Percentiles rank a stretch among this genome's conserved stretches.
Evolutionary conservation across 768 basidiomycete genomes (phyloP).

Genomic region (Suillus paluster): DNA sequence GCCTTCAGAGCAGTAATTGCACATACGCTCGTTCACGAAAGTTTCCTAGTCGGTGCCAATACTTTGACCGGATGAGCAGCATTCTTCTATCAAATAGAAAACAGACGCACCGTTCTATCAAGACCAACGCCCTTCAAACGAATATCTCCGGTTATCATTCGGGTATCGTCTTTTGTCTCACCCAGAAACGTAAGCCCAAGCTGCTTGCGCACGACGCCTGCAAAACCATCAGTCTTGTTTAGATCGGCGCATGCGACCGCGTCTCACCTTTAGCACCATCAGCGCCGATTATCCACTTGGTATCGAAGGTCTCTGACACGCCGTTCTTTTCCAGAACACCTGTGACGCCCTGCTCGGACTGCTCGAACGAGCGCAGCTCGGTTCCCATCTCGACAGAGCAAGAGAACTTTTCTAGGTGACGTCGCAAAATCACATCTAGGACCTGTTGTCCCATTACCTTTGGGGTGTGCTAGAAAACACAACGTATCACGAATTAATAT

Average conservation of each 20-base stretch:
- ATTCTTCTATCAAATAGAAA: not conserved
- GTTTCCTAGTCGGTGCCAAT: constrained; percentile 47
- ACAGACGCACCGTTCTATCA: constrained; percentile 36
- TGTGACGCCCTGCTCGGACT: constrained; percentile 33
- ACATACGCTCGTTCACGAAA: not conserved
- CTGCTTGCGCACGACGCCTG: constrained; percentile 13
- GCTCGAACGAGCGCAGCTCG: constrained; percentile 40
- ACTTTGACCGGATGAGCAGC: not conserved
- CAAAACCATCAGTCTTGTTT: not conserved
- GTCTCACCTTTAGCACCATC: constrained; percentile 22
- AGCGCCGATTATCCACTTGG: constrained; percentile 18
- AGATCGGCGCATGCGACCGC: not conserved
- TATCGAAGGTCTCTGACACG: not conserved
- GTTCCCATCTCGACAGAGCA: constrained; percentile 41
- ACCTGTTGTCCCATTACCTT: constrained; percentile 28
- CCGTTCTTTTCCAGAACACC: constrained; percentile 17
- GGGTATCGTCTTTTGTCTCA: constrained; percentile 32
- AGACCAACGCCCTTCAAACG: constrained; percentile 40
- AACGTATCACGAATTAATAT: not conserved
- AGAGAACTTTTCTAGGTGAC: constrained; percentile 22
- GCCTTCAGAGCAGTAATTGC: not conserved
- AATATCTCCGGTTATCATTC: constrained; percentile 38
- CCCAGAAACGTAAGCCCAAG: constrained; percentile 23
- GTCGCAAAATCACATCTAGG: constrained; percentile 32
- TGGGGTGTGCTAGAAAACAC: constrained; percentile 16